phyloP scores from a whole-genome alignment of 2,329 filamentous ascomycete genomes.

The Cladobotryum mycophilum region DNA sequence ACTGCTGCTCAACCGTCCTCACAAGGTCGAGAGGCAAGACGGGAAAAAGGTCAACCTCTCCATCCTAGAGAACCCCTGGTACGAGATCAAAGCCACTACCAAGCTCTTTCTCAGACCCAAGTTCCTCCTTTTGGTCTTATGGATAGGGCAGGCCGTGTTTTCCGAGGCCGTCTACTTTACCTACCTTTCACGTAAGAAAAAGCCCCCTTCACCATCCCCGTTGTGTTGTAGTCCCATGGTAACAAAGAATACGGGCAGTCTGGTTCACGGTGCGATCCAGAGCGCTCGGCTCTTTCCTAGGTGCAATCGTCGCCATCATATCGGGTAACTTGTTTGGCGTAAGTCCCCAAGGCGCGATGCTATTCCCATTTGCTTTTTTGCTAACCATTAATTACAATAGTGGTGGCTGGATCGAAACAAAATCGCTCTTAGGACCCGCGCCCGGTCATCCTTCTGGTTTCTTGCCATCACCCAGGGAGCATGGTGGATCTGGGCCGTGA shows the following conservation, averaged over 20 bases:
- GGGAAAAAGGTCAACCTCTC: constrained; percentile 54
- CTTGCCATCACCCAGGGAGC: constrained; percentile 55
- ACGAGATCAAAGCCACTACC: constrained; percentile 54
- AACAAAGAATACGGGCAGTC: constrained; percentile 27
- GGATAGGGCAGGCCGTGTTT: constrained; percentile 67
- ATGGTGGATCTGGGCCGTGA: constrained; percentile 67
- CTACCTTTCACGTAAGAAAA: constrained; percentile 39
- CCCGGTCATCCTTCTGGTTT: constrained; percentile 47
- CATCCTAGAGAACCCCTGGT: constrained; percentile 49
- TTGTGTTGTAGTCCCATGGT: background rate
- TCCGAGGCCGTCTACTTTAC: constrained; percentile 68
- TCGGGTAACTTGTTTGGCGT: constrained; percentile 60
- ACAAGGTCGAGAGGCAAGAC: constrained; percentile 58
- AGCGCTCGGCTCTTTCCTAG: constrained; percentile 64
- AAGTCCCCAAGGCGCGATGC: constrained; percentile 15
- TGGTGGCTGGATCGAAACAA: constrained; percentile 53
- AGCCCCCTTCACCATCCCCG: too few relatives aligned
- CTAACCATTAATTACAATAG: constrained; percentile 20
- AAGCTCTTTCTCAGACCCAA: constrained; percentile 53
- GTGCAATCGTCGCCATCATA: constrained; percentile 59
- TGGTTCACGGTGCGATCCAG: constrained; percentile 67
- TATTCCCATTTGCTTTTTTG: constrained; percentile 7
- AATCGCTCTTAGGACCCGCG: constrained; percentile 47
- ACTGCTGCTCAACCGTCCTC: constrained; percentile 54
- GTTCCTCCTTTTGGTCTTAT: constrained; percentile 58